Evolutionary conservation across 805 yeast species (phyloP), one percentile per base, ranked within the genome.

Genomic region (Zygoascus ofunaensis): DNA sequence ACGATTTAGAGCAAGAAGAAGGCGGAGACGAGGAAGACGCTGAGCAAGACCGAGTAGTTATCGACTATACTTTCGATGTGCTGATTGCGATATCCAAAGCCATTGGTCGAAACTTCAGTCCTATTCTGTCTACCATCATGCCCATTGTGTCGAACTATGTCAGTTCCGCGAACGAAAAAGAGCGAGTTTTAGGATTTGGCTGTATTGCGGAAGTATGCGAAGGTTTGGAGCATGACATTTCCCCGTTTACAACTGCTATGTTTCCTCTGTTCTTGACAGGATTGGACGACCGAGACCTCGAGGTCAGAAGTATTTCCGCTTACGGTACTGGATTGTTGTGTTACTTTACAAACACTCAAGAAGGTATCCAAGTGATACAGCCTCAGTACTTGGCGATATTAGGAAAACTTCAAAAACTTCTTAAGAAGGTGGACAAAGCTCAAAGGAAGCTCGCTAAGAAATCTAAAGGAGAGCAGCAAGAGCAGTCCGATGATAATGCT

Each of bases 301-400:
- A 87, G 60, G 97, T 87, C 47, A 82, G 90, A 66, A 89, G 95
- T 56, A 85, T 87, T 55, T 90, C 97, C 42, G 96, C 97, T 15
- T 92, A 87, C 62, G 98, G 97, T 71, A 79, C 85, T 54, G 98
- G 98, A 56, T 65, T 87, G 49, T 65, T 87, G 49, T 63, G 79
- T 48, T 77, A 76, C 57, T 55, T 66, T 64, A 69, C 71, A 55
- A 56, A 73, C 46, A 69, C 80, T 23, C 65, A 65, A 44, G 32
- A 24, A 8, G 34, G 21, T 8, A 4, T 37, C 20, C 15, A 24
- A 21, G 84, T 80, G 55, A 72, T 81, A 52, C 68, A 82, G 34
- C 63, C 79, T 33, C 68, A 76, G 38, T 90, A 80, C 66, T 80
- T 79, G 50, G 70, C 77, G 39, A 76, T 90, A 46, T 73, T 92